A percentile compares a stretch with the other conserved stretches of the same genome.
Evolutionary conservation across 176 grass and related monocot genomes (phyloP).

Genomic region (Puccinellia tenuiflora): DNA sequence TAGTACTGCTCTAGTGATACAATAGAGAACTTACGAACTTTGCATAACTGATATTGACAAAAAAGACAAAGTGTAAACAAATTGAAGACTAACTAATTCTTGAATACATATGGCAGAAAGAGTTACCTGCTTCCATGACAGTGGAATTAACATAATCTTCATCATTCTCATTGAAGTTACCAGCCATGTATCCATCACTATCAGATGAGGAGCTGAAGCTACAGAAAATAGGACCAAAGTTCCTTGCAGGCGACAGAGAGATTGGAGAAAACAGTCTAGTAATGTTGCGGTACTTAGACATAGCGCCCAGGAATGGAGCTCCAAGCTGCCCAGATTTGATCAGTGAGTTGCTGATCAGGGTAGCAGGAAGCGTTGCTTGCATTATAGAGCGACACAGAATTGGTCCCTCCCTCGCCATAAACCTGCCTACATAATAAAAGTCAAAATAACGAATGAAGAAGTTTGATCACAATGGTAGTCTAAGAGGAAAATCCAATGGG

Average conservation of each 20-base stretch:
- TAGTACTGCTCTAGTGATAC: not conserved
- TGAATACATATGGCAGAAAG: not conserved
- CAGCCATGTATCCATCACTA: slow-evolving; percentile 70
- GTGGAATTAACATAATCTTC: slow-evolving; percentile 84
- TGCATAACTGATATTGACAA: not conserved
- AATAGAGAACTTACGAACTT: not conserved
- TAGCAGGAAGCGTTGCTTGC: slow-evolving; percentile 42
- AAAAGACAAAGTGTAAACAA: not conserved
- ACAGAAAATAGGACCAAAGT: slow-evolving; percentile 27
- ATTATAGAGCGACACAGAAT: slow-evolving; percentile 48
- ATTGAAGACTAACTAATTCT: not conserved
- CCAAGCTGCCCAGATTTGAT: slow-evolving; percentile 36
- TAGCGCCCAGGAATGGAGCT: slow-evolving; percentile 50
- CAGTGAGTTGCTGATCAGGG: slow-evolving; percentile 32
- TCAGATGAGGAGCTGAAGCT: slow-evolving; percentile 85
- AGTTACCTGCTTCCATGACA: slow-evolving; percentile 83
- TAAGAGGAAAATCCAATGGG: not conserved
- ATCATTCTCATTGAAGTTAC: slow-evolving; percentile 79
- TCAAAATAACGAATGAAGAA: not conserved
- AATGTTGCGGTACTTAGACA: slow-evolving; percentile 42
- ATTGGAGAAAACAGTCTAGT: slow-evolving; percentile 32
- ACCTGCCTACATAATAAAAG: not conserved
- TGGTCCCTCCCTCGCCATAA: slow-evolving; percentile 67
- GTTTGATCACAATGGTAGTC: not conserved
- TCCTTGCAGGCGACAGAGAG: slow-evolving; percentile 23